Evolutionary conservation across 78 protist genomes (phyloP).

Genomic region (Diacronema lutheri): DNA sequence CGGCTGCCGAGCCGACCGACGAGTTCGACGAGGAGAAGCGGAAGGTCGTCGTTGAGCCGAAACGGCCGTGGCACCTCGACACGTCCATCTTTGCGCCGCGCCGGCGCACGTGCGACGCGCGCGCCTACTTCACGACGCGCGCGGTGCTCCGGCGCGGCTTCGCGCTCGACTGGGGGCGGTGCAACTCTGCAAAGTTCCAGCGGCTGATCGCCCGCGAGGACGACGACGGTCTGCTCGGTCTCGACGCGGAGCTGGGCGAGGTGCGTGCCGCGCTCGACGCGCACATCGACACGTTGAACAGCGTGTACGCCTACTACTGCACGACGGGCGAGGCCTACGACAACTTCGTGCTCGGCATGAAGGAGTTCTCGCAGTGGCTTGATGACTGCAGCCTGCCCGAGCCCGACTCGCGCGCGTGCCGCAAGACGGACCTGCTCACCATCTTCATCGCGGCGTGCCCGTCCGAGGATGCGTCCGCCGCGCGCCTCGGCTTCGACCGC

Average conservation of each 20-base stretch:
- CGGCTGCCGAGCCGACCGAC: background rate
- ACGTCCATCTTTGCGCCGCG: background rate
- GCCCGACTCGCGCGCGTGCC: background rate
- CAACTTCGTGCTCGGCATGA: background rate
- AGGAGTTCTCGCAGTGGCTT: too few relatives aligned
- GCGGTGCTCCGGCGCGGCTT: background rate
- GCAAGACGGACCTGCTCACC: background rate
- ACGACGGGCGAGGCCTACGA: background rate
- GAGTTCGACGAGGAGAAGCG: too few relatives aligned
- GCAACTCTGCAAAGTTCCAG: background rate
- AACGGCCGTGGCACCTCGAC: background rate
- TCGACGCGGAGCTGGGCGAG: background rate
- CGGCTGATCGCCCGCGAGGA: too few relatives aligned
- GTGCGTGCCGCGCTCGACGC: background rate
- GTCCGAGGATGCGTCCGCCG: background rate
- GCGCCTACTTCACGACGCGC: background rate
- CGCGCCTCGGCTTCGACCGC: background rate
- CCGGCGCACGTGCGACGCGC: background rate
- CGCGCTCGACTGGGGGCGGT: background rate
- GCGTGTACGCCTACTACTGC: background rate
- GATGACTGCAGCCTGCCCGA: background rate
- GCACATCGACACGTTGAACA: background rate
- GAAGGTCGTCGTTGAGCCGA: background rate
- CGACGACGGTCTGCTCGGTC: background rate
- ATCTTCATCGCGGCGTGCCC: background rate